These are phyloP conservation scores for Coniochaeta ligniaria DNA, from an alignment of 2,329 filamentous ascomycete genomes.

Conservation along the genomic window DNA sequence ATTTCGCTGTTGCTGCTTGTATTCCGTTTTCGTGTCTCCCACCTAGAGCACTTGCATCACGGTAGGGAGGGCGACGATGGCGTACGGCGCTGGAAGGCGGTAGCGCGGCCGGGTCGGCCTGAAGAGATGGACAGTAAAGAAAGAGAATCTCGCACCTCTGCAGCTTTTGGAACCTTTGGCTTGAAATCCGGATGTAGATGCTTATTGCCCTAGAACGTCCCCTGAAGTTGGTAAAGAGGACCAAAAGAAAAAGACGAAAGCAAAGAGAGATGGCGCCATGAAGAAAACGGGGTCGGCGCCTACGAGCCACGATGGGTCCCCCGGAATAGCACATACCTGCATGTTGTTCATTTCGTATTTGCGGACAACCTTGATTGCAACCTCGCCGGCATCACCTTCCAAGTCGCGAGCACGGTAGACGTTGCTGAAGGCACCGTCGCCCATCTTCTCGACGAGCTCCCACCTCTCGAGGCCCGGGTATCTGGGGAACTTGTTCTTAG, in stretches of 20 bases:
- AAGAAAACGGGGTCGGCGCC: conserved; percentile 19
- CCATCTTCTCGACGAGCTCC: conserved; percentile 92
- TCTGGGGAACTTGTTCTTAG: conserved; percentile 73
- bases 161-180: conserved; percentile 79
- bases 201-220: conserved; percentile 67
- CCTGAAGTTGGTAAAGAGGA: conserved; percentile 45
- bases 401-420: conserved; percentile 84
- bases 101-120: not conserved
- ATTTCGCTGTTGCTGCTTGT: conserved; percentile 9
- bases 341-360: conserved; percentile 99
- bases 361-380: conserved; percentile 96
- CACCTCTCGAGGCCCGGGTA: conserved; percentile 84
- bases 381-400: conserved; percentile 65
- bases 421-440: conserved; percentile 97
- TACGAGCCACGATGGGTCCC: conserved; percentile 3
- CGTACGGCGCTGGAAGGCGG: conserved; percentile 12
- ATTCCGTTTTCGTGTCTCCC: not conserved
- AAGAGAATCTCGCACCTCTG: conserved; percentile 75
- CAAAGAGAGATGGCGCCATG: conserved; percentile 14
- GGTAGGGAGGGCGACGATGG: conserved; percentile 2
- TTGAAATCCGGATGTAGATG: conserved; percentile 96
- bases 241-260: conserved; percentile 14
- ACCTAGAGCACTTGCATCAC: not conserved
- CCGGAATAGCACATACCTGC: conserved; percentile 66
- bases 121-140: conserved; percentile 20